Evolutionary conservation across 306 rosid genomes (phyloP), one percentile per base, ranked within the genome.

Genomic region (Lagenaria siceraria): DNA sequence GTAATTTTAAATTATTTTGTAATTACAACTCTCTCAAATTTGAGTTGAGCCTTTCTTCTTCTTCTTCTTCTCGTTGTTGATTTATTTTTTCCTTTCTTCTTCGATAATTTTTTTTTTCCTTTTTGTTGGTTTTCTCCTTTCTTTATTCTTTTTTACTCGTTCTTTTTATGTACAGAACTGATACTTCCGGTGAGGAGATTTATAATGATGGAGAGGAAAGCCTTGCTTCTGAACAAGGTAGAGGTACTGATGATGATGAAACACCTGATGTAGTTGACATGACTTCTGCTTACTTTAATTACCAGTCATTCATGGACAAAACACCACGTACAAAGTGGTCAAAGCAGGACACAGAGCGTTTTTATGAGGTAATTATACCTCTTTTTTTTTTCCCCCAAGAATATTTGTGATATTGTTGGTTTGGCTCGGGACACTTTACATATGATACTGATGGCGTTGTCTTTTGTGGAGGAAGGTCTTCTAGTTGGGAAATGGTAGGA

Each of bases 301-400:
- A 90, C 84, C 97, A 89, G 54, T 78, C 97, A 42, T 95, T 80
- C 87, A 89, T 88, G 91, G 82, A 88, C 76, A 95, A 87, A 88
- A 56, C 90, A 75, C 93, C 91, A 18, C 78, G 86, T 71, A 81
- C 83, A 42, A 92, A 88, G 84, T 95, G 99, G 99, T 79, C 93
- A 22, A 87, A 87, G 83, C 88, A 86, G 56, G 99, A 90, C 49
- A 95, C 97, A 11, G 87, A 88, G 81, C 85, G 83, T 83, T 92
- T 95, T 78, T 92, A 88, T 79, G 88, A 84, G 97, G 97, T 90
- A 85, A 73, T 5, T 51, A 25, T 78, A 31, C 52, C 15, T 74
- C 43, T 6, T 52, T 52, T 74, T 51, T 74, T 9, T 53, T 17
- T 10, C 18, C 53, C 18, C 18, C 53, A 42, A 22, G 33, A 11